A percentile compares a stretch with the other conserved stretches of the same genome.
Conservation (phyloP, 257 asterid species). For the Solanum sparsipilum region DNA sequence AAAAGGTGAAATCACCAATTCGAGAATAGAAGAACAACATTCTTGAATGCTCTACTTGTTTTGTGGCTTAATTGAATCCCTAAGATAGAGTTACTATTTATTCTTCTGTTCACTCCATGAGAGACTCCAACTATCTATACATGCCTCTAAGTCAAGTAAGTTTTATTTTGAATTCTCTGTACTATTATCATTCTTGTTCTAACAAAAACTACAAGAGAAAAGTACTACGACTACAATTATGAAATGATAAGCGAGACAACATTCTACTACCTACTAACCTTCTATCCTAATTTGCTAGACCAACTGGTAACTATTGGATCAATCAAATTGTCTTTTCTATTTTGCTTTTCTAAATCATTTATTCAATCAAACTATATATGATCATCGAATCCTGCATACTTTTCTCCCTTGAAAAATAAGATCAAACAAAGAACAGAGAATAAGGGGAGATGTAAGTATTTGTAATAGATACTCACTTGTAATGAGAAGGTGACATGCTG, state of each 20-base stretch:
- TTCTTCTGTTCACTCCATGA: not conserved
- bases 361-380: not conserved
- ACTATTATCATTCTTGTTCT: not conserved
- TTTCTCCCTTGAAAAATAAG: not conserved
- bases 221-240: not conserved
- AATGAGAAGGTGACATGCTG: conserved; percentile 64
- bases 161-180: not conserved
- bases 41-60: not conserved
- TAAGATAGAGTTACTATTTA: too few relatives aligned
- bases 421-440: not conserved
- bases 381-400: not conserved
- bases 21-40: not conserved
- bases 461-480: conserved; percentile 25
- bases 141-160: too few relatives aligned
- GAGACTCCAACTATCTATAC: not conserved
- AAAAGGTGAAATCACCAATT: not conserved
- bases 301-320: not conserved
- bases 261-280: not conserved
- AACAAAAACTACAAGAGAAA: not conserved
- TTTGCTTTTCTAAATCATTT: not conserved
- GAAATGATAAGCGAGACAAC: not conserved
- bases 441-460: not conserved
- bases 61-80: too few relatives aligned
- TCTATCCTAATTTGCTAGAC: not conserved
- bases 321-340: not conserved